phyloP scores from a whole-genome alignment of 169 alveolate genomes.

The Plasmodium gallinaceum region DNA sequence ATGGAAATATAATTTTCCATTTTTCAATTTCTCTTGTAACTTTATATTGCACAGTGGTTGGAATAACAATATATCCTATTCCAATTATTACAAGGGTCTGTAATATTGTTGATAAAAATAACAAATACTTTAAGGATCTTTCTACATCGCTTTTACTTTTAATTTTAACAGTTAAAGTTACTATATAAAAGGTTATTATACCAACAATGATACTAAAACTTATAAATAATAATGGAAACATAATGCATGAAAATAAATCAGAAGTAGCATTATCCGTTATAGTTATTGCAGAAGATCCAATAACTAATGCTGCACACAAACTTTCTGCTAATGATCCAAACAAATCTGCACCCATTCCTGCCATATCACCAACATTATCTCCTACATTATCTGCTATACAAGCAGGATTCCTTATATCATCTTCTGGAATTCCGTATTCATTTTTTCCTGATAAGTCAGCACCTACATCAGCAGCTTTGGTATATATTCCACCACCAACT shows the following conservation, averaged over 20 bases:
- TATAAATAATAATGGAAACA: slow-evolving; percentile 85
- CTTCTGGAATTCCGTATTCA: slow-evolving; percentile 92
- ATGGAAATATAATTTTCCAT: slow-evolving; percentile 83
- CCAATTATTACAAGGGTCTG: slow-evolving; percentile 87
- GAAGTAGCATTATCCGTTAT: slow-evolving; percentile 21
- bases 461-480: slow-evolving; percentile 95
- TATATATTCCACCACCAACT: slow-evolving; percentile 96
- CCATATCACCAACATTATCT: slow-evolving; percentile 95
- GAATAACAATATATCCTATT: slow-evolving; percentile 81
- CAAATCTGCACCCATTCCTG: slow-evolving; percentile 97
- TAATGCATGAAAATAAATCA: slow-evolving; percentile 81
- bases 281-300: slow-evolving; percentile 86
- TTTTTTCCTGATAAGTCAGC: slow-evolving; percentile 94
- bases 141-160: slow-evolving; percentile 85
- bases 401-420: slow-evolving; percentile 94
- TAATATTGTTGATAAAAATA: slow-evolving; percentile 88
- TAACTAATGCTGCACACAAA: slow-evolving; percentile 93
- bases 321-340: slow-evolving; percentile 95
- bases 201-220: slow-evolving; percentile 90
- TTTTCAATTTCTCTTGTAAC: slow-evolving; percentile 58
- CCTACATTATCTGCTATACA: slow-evolving; percentile 96
- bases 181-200: slow-evolving; percentile 84
- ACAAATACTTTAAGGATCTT: slow-evolving; percentile 87
- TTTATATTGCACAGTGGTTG: slow-evolving; percentile 45
- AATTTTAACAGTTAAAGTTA: slow-evolving; percentile 81